Conservation (phyloP, 805 yeast species). For the Lachancea waltii region DNA sequence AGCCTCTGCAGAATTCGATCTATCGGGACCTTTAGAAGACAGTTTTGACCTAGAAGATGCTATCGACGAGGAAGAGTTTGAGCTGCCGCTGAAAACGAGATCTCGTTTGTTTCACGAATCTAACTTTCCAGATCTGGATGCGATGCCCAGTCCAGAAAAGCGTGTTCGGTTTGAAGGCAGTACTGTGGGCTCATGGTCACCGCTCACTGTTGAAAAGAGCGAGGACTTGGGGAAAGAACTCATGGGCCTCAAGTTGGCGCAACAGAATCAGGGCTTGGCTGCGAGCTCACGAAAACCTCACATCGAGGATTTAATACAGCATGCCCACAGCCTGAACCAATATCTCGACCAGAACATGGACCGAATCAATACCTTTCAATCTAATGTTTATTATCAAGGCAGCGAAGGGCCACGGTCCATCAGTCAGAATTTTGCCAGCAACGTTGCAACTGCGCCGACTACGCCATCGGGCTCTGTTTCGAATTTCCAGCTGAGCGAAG, state of each 20-base stretch:
- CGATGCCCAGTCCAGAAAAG: constrained; percentile 11
- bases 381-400: constrained; percentile 13
- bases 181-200: constrained; percentile 1
- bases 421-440: constrained; percentile 5
- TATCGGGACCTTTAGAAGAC: neutral
- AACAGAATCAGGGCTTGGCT: neutral
- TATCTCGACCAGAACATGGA: constrained; percentile 24
- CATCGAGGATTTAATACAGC: constrained; percentile 27
- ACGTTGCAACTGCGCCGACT: constrained; percentile 10
- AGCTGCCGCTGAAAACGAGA: constrained; percentile 23
- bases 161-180: constrained; percentile 17
- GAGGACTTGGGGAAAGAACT: constrained; percentile 1
- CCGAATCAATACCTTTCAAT: constrained; percentile 20
- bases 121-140: constrained; percentile 22
- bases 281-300: constrained; percentile 11
- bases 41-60: constrained; percentile 12
- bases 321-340: constrained; percentile 26
- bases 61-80: constrained; percentile 20
- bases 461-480: constrained; percentile 21
- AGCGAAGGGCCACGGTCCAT: constrained; percentile 1
- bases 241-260: neutral
- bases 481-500: constrained; percentile 28
- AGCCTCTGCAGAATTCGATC: neutral
- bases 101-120: constrained; percentile 10
- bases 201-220: constrained; percentile 3